Evolutionary conservation across 1,284 basidiomycete genomes (phyloP).

Genomic region (Nidula niveotomentosa): DNA sequence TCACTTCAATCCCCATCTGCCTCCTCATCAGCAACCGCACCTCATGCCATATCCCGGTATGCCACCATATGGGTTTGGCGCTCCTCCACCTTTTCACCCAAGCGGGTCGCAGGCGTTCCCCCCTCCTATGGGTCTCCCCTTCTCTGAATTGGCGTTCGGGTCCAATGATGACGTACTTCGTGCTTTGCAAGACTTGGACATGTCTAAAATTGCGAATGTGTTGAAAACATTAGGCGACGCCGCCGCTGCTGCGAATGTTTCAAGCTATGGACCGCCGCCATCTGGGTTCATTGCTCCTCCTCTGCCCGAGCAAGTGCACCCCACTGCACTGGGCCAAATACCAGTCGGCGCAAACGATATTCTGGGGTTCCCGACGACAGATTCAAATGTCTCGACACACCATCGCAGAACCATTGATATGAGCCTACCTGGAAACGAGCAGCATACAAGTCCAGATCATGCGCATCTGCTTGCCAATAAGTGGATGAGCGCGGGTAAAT

Average conservation of each 20-base stretch:
- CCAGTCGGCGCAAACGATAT: constrained; percentile 25
- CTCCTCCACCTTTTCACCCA: constrained; percentile 21
- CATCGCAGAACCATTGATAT: constrained; percentile 24
- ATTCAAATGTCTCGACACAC: constrained; percentile 10
- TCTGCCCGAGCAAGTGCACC: constrained; percentile 15
- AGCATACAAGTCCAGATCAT: constrained; percentile 36
- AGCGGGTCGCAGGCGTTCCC: constrained; percentile 24
- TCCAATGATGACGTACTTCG: constrained; percentile 76
- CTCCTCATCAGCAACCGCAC: constrained; percentile 14
- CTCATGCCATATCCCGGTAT: constrained; percentile 21
- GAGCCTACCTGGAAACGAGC: constrained; percentile 23
- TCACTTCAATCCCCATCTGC: constrained; percentile 11
- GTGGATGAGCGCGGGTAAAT: constrained; percentile 69
- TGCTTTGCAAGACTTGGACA: constrained; percentile 68
- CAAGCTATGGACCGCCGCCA: constrained; percentile 24
- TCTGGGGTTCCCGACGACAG: constrained; percentile 19
- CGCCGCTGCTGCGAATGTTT: constrained; percentile 41
- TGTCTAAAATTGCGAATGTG: constrained; percentile 65
- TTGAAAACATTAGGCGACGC: constrained; percentile 63
- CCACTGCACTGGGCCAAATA: constrained; percentile 24
- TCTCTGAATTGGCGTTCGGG: constrained; percentile 48
- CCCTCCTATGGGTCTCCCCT: constrained; percentile 18
- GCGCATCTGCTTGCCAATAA: constrained; percentile 61
- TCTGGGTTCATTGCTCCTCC: constrained; percentile 30
- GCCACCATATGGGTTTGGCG: constrained; percentile 21